Evolutionary conservation across 495 filamentous ascomycete genomes (phyloP).

Genomic region (Trypethelium eluteriae): DNA sequence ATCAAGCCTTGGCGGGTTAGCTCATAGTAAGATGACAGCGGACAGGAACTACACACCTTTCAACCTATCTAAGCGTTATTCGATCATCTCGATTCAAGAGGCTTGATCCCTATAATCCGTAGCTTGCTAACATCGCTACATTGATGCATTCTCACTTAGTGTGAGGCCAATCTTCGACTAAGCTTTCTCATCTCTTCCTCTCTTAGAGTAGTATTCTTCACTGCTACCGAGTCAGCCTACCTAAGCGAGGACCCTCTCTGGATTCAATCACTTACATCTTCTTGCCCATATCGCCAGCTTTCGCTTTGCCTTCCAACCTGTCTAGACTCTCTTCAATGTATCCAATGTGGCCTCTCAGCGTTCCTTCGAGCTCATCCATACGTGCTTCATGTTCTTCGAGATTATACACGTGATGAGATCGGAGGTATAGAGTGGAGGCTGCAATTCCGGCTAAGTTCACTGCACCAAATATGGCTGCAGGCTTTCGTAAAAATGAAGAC

Average conservation of each 20-base stretch:
- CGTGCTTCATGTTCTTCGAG: constrained; percentile 42
- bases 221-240: neutral
- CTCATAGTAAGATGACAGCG: no score
- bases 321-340: constrained; percentile 42
- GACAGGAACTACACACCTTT: no score
- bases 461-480: constrained; percentile 1
- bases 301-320: constrained; percentile 32
- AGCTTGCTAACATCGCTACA: neutral
- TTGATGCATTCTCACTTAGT: neutral
- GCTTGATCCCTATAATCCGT: neutral
- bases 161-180: neutral
- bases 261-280: constrained; percentile 21
- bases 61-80: no score
- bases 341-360: constrained; percentile 42
- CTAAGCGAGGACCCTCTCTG: neutral
- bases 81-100: no score
- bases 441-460: neutral
- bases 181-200: constrained; percentile 20
- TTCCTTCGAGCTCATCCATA: constrained; percentile 43
- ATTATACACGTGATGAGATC: constrained; percentile 38
- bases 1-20: no score
- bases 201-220: constrained; percentile 18
- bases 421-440: neutral
- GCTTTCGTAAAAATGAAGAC: neutral
- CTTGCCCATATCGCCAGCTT: constrained; percentile 19